Base-by-base conservation (phyloP, 2,329 filamentous ascomycete species). In the Basipetospora chlamydospora region DNA sequence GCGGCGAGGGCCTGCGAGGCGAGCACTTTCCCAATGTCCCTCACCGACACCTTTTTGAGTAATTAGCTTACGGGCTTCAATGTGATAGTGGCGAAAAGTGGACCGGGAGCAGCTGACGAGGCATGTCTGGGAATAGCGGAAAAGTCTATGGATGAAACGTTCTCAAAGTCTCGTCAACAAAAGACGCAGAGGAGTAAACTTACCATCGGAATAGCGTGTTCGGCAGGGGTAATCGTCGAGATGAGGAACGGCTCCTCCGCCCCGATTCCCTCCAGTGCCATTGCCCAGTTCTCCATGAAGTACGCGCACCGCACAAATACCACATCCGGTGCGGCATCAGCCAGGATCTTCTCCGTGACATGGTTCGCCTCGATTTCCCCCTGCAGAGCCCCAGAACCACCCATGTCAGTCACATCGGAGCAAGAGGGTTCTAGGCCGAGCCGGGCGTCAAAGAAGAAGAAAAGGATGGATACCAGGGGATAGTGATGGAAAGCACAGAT, bases 131-230 rank as follows among this genome's bases (percentile, higher is more conserved):
- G n/a, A n/a, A n/a, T n/a, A n/a, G n/a, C n/a, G n/a, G n/a, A n/a
- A n/a, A n/a, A n/a, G n/a, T n/a, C n/a, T n/a, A n/a, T n/a, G n/a
- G n/a, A n/a, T n/a, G n/a, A n/a, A n/a, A n/a, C n/a, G n/a, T n/a
- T n/a, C n/a, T n/a, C n/a, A n/a, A n/a, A n/a, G n/a, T n/a, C n/a
- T n/a, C n/a, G n/a, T n/a, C n/a, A n/a, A n/a, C n/a, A n/a, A n/a
- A n/a, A n/a, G n/a, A n/a, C n/a, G 12, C 11, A 11, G 9, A n/a
- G 16, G 12, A 9, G 22, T 11, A 17, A 20, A 9, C 25, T 8
- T 44, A 56, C 54, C 48, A 57, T 47, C 2, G 54, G 54, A 2
- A 56, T 44, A 10, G 48, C 38, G 8, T 52, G 45, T 10, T 55
- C 42, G 1, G 42, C 35, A 1, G 53, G 52, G 0, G 33, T 28